Evolutionary conservation across 2,329 filamentous ascomycete genomes (phyloP), one percentile per base, ranked within the genome.

Genomic region (Trichophyton benhamiae): DNA sequence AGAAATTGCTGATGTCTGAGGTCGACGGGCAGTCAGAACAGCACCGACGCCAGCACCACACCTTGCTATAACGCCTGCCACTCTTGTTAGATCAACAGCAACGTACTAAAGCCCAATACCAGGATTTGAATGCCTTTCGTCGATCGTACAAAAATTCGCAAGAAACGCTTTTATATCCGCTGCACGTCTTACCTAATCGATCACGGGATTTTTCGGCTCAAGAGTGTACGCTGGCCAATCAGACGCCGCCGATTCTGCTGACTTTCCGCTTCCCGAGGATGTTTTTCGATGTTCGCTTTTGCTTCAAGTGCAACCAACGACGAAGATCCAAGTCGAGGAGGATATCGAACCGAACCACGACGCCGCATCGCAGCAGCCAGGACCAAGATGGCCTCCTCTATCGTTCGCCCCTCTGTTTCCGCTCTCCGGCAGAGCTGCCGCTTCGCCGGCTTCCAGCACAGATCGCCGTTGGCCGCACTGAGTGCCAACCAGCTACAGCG

Each of bases 401-500:
- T 76, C 65, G 68, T 71, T 66, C 74, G 75, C 68, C 71, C 72
- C 63, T 69, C 73, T 27, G 63, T 63, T 38, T 67, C 71, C 59
- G 66, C 73, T 65, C 67, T 75, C 62, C 68, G 73, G 66, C 72
- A 72, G 67, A 68, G 70, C 64, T 70, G 67, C 61, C 63, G 59
- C 22, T 60, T 61, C 57, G 63, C 63, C 20, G 65, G 64, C 2
- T 63, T 66, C 46, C 65, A 67, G 61, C 63, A 64, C 22, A 67
- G 63, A 60, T 64, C 66, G 33, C 66, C 64, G 20, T 41, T 68
- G 8, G 61, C 64, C 15, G 62, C 63, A 25, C 52, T 62, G 53
- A 65, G 63, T 22, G 64, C 67, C 30, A 57, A 46, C 33, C 63
- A 66, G 58, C 65, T 73, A 62, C 68, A 69, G 65, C 71, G 68